phyloP scores from a whole-genome alignment of 345 rosid genomes.

The Populus davidiana region DNA sequence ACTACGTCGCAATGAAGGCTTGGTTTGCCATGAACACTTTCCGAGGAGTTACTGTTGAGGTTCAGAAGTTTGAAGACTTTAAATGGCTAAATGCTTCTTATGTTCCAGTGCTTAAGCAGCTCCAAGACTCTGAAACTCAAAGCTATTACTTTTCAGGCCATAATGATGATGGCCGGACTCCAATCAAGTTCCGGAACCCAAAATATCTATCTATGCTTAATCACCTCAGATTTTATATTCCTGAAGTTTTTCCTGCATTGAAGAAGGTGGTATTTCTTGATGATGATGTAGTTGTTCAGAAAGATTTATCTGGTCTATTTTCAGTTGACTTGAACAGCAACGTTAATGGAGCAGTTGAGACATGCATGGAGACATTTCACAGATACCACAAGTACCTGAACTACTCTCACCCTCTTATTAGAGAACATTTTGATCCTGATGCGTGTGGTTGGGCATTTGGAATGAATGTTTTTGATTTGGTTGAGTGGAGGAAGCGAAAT shows the following conservation, averaged over 20 bases:
- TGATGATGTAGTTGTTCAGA: constrained; percentile 77
- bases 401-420: constrained; percentile 62
- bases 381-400: constrained; percentile 51
- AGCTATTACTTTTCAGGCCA: constrained; percentile 87
- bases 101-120: constrained; percentile 92
- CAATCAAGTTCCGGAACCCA: constrained; percentile 88
- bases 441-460: constrained; percentile 99
- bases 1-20: constrained; percentile 80
- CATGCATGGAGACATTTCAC: constrained; percentile 96
- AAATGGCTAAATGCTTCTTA: constrained; percentile 89
- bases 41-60: constrained; percentile 72
- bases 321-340: constrained; percentile 64
- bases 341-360: constrained; percentile 96
- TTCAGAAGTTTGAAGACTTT: constrained; percentile 85
- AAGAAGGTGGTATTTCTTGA: constrained; percentile 85
- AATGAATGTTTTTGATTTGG: constrained; percentile 85
- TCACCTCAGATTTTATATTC: constrained; percentile 86
- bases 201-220: constrained; percentile 90
- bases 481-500: constrained; percentile 85
- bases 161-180: constrained; percentile 60
- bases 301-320: constrained; percentile 34
- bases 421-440: constrained; percentile 88
- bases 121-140: constrained; percentile 87
- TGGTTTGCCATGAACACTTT: constrained; percentile 73
- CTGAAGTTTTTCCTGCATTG: constrained; percentile 80